Percentiles rank a stretch among this genome's conserved stretches.
Conservation (phyloP, 305 asterid species). For the Plantago lanceolata region DNA sequence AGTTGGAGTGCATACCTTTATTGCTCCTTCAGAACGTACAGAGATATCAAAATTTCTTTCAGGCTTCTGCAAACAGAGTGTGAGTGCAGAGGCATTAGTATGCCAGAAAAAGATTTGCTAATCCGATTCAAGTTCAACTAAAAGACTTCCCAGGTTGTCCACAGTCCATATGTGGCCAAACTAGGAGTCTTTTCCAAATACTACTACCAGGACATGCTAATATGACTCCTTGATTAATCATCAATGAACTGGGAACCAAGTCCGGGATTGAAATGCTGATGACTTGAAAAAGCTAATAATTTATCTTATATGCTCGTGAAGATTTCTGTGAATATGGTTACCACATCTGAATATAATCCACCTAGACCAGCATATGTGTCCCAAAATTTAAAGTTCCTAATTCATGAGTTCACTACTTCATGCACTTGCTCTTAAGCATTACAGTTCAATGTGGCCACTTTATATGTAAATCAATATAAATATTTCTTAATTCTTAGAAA, state of each 20-base stretch:
- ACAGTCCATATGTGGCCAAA: too few relatives aligned
- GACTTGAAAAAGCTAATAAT: too few relatives aligned
- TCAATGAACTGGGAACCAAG: too few relatives aligned
- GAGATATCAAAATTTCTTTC: constrained; percentile 76
- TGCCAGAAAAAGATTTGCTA: constrained; percentile 18
- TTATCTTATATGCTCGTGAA: too few relatives aligned
- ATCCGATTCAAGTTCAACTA: not conserved
- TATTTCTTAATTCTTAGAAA: too few relatives aligned
- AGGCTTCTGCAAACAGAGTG: constrained; percentile 63
- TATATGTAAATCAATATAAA: too few relatives aligned
- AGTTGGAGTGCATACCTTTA: constrained; percentile 50
- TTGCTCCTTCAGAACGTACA: constrained; percentile 96
- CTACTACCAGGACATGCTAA: too few relatives aligned
- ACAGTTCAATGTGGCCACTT: not conserved
- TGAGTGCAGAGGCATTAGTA: constrained; percentile 23
- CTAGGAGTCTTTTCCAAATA: too few relatives aligned
- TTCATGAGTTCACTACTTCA: constrained; percentile 3
- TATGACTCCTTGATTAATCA: too few relatives aligned
- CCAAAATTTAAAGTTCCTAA: not conserved
- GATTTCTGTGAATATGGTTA: too few relatives aligned
- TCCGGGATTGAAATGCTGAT: too few relatives aligned
- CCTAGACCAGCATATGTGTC: constrained; percentile 10
- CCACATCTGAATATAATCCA: not conserved
- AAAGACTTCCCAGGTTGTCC: too few relatives aligned
- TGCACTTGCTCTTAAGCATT: constrained; percentile 1